Evolutionary conservation across 2,329 filamentous ascomycete species (phyloP), one percentile per base, ranked within the genome.

Genomic region (Fusarium kyushuense): DNA sequence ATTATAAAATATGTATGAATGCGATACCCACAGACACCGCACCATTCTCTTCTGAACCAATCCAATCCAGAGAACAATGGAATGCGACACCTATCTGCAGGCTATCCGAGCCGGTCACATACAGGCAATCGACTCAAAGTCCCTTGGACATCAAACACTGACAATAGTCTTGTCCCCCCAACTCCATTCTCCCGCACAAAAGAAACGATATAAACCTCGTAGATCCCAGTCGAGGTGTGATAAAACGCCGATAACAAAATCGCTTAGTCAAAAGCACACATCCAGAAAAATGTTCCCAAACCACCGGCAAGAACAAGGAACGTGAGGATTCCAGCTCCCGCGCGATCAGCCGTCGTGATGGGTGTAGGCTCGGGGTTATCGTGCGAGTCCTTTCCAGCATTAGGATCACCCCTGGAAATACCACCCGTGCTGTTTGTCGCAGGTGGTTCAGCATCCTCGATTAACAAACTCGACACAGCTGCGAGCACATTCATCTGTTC

Each of bases 401-500:
- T 77, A 0, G 78, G 76, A 42, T 84, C 74, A 0, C 82, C 82
- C 59, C 73, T 76, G 5, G 81, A 83, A 0, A 80, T 87, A 41
- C 87, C 87, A 16, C 86, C 87, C 2, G 82, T 84, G 0, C 46
- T 59, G 6, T 82, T 82, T 0, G 83, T 85, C 2, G 83, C 80
- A 0, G 84, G 81, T 0, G 75, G 75, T 3, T 72, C 74, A 2
- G 77, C 80, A 11, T 80, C 73, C 9, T 78, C 72, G 14, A 87
- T 80, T 17, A 88, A 71, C 8, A 84, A 78, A 5, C 81, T 81
- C 14, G 83, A 83, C 14, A 90, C 82, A 5, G 87, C 82, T 9
- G 83, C 83, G 8, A 89, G 76, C 1, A 85, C 87, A 36, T 83
- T 85, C 81, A 90, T 87, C 71, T 85, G 81, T 73, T 89, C 85